These are phyloP conservation scores for Arachis hypogaea DNA, from an alignment of 306 rosid species.

Conservation along the genomic window DNA sequence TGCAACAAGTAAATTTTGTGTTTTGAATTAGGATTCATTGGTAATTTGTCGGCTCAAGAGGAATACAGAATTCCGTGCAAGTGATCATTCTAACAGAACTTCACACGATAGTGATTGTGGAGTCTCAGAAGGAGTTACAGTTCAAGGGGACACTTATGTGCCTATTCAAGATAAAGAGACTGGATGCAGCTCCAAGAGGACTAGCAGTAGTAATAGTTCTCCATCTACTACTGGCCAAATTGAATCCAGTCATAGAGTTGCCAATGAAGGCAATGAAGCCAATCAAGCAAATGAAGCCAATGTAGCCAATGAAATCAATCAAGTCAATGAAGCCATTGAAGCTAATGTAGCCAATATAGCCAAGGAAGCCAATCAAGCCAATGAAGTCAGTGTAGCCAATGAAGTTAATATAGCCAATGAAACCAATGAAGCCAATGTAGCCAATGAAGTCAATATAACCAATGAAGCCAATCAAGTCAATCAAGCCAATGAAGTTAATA, in stretches of 20 bases:
- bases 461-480: no score
- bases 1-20: no score
- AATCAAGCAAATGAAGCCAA: not conserved
- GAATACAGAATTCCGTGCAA: slow-evolving; percentile 65
- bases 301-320: no score
- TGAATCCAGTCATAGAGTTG: slow-evolving; percentile 55
- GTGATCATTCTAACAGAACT: slow-evolving; percentile 55
- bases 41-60: slow-evolving; percentile 87
- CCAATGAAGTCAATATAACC: no score
- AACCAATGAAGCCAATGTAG: no score
- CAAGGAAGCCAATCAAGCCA: no score
- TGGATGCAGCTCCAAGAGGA: slow-evolving; percentile 53
- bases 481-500: no score
- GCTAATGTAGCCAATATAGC: no score
- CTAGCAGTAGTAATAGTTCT: slow-evolving; percentile 66
- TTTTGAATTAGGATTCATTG: slow-evolving; percentile 57
- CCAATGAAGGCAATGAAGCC: slow-evolving; percentile 52
- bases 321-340: no score
- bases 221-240: slow-evolving; percentile 67
- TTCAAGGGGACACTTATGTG: slow-evolving; percentile 30
- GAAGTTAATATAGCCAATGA: no score
- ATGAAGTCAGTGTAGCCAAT: no score
- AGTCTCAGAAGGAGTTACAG: slow-evolving; percentile 47
- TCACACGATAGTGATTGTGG: slow-evolving; percentile 53
- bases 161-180: slow-evolving; percentile 54